Evolutionary conservation across 352 stramenopile genomes (phyloP).

Genomic region (Globisporangium mamillatum): DNA sequence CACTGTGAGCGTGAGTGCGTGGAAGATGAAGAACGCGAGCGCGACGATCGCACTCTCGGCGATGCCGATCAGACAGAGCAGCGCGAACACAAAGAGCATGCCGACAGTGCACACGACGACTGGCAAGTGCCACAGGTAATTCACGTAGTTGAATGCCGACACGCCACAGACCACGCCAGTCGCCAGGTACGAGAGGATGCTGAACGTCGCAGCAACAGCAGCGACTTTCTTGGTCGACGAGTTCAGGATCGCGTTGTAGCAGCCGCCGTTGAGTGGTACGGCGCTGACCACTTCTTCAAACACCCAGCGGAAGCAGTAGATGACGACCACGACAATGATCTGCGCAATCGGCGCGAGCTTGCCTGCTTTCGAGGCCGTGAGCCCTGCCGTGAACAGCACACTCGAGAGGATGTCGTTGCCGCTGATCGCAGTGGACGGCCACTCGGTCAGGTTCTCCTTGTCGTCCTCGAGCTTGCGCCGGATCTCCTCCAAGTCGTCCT

Average conservation of each 20-base stretch:
- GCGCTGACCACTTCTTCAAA: conserved; percentile 83
- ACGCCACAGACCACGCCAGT: conserved; percentile 62
- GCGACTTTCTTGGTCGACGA: conserved; percentile 74
- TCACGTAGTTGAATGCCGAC: conserved; percentile 76
- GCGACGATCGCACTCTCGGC: conserved; percentile 72
- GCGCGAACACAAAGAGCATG: conserved; percentile 68
- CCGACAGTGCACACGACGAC: conserved; percentile 35
- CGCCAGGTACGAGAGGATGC: conserved; percentile 84
- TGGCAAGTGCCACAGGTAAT: conserved; percentile 50
- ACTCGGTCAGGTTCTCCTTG: conserved; percentile 54
- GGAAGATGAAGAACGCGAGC: conserved; percentile 71
- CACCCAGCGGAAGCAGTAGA: conserved; percentile 57
- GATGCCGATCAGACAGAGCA: conserved; percentile 75
- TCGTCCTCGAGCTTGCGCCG: conserved; percentile 8
- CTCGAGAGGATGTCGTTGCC: conserved; percentile 88
- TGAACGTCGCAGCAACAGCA: conserved; percentile 63
- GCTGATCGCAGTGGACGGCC: conserved; percentile 75
- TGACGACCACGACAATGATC: conserved; percentile 46
- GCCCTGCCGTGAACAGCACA: conserved; percentile 60
- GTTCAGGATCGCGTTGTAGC: conserved; percentile 87
- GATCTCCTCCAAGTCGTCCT: conserved; percentile 24
- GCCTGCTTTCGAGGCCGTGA: conserved; percentile 44
- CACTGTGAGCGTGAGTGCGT: conserved; percentile 59
- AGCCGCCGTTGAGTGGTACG: conserved; percentile 84
- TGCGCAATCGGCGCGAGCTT: conserved; percentile 74